Evolutionary conservation across 352 stramenopile genomes (phyloP).

Genomic region (Peronospora destructor): DNA sequence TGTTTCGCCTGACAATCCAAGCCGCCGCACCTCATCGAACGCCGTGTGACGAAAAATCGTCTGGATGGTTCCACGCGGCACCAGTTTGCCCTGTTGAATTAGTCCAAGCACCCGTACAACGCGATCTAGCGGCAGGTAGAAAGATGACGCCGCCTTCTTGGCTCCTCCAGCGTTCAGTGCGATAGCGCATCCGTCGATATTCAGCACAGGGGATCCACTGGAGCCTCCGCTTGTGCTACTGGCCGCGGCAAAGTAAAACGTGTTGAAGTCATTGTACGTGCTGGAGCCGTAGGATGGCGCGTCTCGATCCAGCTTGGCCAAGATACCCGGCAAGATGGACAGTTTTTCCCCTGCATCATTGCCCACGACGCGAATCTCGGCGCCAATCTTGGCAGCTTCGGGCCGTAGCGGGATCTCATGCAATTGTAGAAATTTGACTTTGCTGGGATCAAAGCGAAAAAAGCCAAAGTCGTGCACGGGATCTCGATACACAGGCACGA

Average conservation of each 20-base stretch:
- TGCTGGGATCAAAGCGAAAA: conserved; percentile 80
- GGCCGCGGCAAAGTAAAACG: conserved; percentile 88
- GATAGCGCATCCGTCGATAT: conserved; percentile 84
- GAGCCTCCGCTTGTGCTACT: conserved; percentile 85
- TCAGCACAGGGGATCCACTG: conserved; percentile 85
- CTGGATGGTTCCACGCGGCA: conserved; percentile 79
- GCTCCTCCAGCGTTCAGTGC: conserved; percentile 87
- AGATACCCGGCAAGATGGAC: conserved; percentile 84
- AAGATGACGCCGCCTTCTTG: conserved; percentile 85
- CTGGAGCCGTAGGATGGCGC: conserved; percentile 81
- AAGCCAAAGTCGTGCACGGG: conserved; percentile 92
- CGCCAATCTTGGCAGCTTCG: conserved; percentile 80
- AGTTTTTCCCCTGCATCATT: conserved; percentile 91
- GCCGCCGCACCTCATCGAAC: conserved; percentile 84
- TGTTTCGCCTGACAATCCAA: conserved; percentile 63
- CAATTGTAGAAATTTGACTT: conserved; percentile 84
- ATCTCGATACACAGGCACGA: conserved; percentile 87
- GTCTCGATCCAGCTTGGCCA: conserved; percentile 88
- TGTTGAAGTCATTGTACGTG: conserved; percentile 91
- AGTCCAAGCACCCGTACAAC: conserved; percentile 70
- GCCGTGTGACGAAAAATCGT: conserved; percentile 86
- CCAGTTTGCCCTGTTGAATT: conserved; percentile 47
- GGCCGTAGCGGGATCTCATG: conserved; percentile 85
- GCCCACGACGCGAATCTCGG: conserved; percentile 88
- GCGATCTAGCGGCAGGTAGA: conserved; percentile 86